phyloP scores from a whole-genome alignment of 768 basidiomycete species.

The Terana coerulea region DNA sequence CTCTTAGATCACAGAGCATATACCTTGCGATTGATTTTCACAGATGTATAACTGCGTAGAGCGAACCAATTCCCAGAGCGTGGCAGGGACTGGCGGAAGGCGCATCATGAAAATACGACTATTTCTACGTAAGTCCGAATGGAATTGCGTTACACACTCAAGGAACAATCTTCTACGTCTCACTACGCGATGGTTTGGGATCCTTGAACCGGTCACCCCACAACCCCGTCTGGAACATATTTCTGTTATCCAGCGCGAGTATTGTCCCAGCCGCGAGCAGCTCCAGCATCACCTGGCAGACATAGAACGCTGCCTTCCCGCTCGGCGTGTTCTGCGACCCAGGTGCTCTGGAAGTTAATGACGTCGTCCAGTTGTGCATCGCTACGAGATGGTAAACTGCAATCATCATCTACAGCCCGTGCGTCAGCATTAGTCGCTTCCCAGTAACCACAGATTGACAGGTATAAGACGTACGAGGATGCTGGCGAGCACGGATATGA shows the following conservation, averaged over 20 bases:
- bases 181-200: background rate
- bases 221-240: background rate
- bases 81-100: too few relatives aligned
- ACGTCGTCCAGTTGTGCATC: background rate
- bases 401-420: background rate
- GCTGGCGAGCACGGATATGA: background rate
- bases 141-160: background rate
- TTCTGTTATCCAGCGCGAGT: background rate
- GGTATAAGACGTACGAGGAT: slow-evolving; percentile 9
- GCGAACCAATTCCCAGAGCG: too few relatives aligned
- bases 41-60: too few relatives aligned
- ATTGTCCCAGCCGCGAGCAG: background rate
- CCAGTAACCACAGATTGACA: background rate
- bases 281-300: slow-evolving; percentile 17
- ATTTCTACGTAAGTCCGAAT: background rate
- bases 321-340: slow-evolving; percentile 11
- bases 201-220: slow-evolving; percentile 2
- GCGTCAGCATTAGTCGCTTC: background rate
- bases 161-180: background rate
- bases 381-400: slow-evolving; percentile 3
- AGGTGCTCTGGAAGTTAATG: background rate
- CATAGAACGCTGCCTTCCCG: slow-evolving; percentile 17
- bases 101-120: background rate
- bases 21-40: too few relatives aligned
- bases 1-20: too few relatives aligned